These are phyloP conservation scores for Solanum hybrid DNA, from an alignment of 305 asterid species.

Conservation along the genomic window DNA sequence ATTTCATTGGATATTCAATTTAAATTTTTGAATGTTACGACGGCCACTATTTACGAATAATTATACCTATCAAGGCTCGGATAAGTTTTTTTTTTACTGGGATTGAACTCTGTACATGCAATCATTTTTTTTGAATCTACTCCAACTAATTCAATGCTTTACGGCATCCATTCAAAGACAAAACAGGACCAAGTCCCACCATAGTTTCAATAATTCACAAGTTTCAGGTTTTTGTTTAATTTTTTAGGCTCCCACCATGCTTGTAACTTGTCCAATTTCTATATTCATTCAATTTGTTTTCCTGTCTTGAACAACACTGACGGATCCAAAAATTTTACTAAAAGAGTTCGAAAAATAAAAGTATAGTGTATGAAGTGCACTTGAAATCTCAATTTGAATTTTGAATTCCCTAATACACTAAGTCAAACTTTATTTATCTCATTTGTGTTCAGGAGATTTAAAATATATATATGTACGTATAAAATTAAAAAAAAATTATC, in stretches of 20 bases:
- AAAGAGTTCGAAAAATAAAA: neutral
- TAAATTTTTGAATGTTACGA: too few species aligned
- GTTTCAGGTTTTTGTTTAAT: neutral
- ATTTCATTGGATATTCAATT: too few species aligned
- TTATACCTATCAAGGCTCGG: too few species aligned
- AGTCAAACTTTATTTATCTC: neutral
- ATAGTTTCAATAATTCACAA: neutral
- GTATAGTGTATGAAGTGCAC: accelerated
- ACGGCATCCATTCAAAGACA: neutral
- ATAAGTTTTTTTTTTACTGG: too few species aligned
- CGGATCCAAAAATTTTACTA: neutral
- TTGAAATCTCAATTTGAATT: neutral
- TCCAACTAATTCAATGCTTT: too few species aligned
- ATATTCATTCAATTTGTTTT: neutral
- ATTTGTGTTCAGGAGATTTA: neutral
- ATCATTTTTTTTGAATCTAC: too few species aligned
- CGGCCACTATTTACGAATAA: too few species aligned
- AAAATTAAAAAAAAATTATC: neutral
- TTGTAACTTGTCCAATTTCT: neutral
- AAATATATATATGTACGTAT: neutral
- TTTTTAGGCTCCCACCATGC: conserved; percentile 5
- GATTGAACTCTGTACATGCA: too few species aligned
- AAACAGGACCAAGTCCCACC: neutral
- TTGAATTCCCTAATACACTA: neutral
- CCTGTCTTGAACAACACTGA: neutral